Base-by-base conservation (phyloP, 371 early-diverging fungal genomes). In the Apophysomyces ossiformis region DNA sequence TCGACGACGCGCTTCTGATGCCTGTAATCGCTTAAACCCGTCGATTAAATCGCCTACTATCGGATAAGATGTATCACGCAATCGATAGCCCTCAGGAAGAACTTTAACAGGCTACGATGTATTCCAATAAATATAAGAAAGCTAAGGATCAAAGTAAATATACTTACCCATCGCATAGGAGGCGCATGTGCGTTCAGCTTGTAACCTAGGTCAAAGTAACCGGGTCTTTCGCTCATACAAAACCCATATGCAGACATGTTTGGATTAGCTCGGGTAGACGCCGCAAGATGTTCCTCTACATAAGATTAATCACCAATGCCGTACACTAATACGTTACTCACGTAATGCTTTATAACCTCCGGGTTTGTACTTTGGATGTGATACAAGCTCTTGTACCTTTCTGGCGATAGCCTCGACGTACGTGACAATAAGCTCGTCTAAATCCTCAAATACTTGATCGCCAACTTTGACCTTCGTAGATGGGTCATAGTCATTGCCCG, bases 361-460 rank as follows among this genome's bases (percentile, higher is more conserved):
- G 1, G 74, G 61, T 35, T 79, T 76, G 75, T 74, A 95, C 73
- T 92, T 92, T 15, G 84, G 81, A 70, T 84, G 87, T 7, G 81
- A 72, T 76, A 84, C 85, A 32, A 90, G 75, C 38, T 88, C 86
- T 43, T 90, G 87, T 2, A 91, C 85, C 68, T 88, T 89, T 50
- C 83, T 82, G 46, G 83, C 78, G 63, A 93, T 88, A 0, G 96
- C 89, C 72, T 96, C 96, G 13, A 98, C 86, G 68, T 96, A 92
- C 21, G 87, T 85, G 12, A 95, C 96, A 39, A 96, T 82, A 67
- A 98, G 75, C 73, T 98, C 95, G 70, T 98, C 98, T 47, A 98
- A 70, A 68, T 96, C 97, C 18, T 87, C 83, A 76, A 90, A 98
- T 18, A 75, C 76, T 38, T 76, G 67, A 7, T 82, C 82, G 4